phyloP scores from a whole-genome alignment of 352 stramenopile species.

The Phytophthora palmivora region DNA sequence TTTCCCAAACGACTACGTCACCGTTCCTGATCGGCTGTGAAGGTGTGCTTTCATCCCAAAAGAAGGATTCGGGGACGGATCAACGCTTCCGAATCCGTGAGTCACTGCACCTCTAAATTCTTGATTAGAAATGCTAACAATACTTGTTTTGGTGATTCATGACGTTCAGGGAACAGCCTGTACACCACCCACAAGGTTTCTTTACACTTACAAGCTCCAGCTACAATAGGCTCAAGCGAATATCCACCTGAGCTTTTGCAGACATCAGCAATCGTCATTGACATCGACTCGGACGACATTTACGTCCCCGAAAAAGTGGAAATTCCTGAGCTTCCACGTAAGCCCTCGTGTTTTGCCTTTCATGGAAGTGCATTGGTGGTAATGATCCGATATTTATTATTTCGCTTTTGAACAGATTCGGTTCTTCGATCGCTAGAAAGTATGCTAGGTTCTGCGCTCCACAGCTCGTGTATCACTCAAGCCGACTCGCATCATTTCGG shows the following conservation, averaged over 20 bases:
- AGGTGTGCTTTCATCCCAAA: constrained; percentile 54
- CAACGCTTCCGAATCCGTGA: constrained; percentile 71
- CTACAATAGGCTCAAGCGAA: constrained; percentile 4
- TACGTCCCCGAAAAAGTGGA: constrained; percentile 72
- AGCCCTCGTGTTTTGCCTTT: constrained; percentile 20
- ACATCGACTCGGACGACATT: constrained; percentile 76
- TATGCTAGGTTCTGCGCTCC: constrained; percentile 46
- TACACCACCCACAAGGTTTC: constrained; percentile 71
- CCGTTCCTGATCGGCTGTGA: constrained; percentile 68
- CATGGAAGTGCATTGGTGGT: not conserved
- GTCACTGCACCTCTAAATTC: constrained; percentile 12
- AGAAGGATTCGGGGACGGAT: constrained; percentile 51
- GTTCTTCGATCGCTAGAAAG: constrained; percentile 63
- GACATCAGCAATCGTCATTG: constrained; percentile 56
- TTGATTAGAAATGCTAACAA: not conserved
- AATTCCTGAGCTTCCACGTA: constrained; percentile 73
- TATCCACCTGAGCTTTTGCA: constrained; percentile 61
- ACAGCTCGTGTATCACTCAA: constrained; percentile 43
- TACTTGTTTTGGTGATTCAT: constrained; percentile 4
- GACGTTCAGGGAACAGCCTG: constrained; percentile 60
- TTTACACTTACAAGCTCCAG: constrained; percentile 43
- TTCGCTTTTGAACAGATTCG: constrained; percentile 41
- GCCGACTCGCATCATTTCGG: constrained; percentile 64
- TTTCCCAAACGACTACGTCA: constrained; percentile 25
- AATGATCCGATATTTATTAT: constrained; percentile 1